A percentile compares a stretch with the other conserved stretches of the same genome.
phyloP scores from a whole-genome alignment of 164 flowering plant species.

The Dillenia turbinata region DNA sequence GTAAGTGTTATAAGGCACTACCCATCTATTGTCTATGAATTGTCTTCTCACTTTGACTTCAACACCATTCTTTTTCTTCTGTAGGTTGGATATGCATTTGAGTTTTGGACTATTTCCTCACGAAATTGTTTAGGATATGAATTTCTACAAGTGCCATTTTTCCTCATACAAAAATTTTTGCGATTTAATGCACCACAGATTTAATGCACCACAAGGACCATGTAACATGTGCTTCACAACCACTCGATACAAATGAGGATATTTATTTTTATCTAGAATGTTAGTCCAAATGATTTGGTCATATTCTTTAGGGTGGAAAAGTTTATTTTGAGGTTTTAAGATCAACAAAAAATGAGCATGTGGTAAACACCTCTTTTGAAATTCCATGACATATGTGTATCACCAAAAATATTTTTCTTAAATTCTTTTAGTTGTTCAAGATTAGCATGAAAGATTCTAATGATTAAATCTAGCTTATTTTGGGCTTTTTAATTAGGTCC shows the following conservation, averaged over 20 bases:
- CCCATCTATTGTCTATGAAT: slow-evolving; percentile 9
- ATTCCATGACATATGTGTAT: slow-evolving; percentile 15
- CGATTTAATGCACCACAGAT: slow-evolving; percentile 8
- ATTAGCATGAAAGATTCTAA: slow-evolving; percentile 12
- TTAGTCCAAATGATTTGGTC: slow-evolving; percentile 13
- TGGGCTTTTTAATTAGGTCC: not conserved
- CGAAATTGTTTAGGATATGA: slow-evolving; percentile 4
- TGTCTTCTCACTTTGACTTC: not conserved
- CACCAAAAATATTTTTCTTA: slow-evolving; percentile 3
- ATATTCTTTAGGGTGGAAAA: not conserved
- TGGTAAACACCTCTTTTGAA: slow-evolving; percentile 16
- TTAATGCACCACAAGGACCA: slow-evolving; percentile 11
- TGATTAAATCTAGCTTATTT: slow-evolving; percentile 16
- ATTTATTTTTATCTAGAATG: not conserved
- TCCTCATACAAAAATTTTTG: slow-evolving; percentile 6
- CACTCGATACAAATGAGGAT: not conserved
- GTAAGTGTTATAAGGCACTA: slow-evolving; percentile 9
- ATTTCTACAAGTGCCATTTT: slow-evolving; percentile 3
- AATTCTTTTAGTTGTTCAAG: slow-evolving; percentile 10
- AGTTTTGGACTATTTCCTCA: not conserved
- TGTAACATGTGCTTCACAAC: slow-evolving; percentile 23
- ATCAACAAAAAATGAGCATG: slow-evolving; percentile 22
- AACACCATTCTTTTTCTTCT: not conserved
- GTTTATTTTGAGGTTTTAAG: not conserved
- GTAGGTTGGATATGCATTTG: slow-evolving; percentile 12